Conservation (phyloP, 2,329 filamentous ascomycete genomes). For the Scedosporium minutisporum region DNA sequence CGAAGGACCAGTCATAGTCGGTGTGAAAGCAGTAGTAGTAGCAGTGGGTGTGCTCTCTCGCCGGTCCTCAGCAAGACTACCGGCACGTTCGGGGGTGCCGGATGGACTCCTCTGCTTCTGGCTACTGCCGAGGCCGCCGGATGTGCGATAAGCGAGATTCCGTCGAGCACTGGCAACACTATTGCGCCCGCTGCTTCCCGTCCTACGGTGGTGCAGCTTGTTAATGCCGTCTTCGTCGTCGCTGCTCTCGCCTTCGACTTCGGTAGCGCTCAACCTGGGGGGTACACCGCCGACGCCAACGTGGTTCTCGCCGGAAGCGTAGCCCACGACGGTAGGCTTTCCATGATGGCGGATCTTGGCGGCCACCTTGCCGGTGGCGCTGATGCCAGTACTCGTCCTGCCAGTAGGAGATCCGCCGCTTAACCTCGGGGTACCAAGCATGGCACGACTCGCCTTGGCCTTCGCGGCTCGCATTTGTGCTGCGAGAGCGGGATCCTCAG, state of each 20-base stretch:
- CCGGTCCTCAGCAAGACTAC: conserved; percentile 39
- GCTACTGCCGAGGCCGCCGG: conserved; percentile 32
- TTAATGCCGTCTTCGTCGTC: conserved; percentile 54
- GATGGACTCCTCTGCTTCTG: conserved; percentile 40
- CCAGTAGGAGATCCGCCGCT: conserved; percentile 30
- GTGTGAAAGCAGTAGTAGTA: conserved; percentile 13
- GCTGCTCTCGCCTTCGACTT: conserved; percentile 81
- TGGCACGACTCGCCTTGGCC: conserved; percentile 74
- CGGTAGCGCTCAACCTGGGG: conserved; percentile 84
- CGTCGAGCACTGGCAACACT: conserved; percentile 48
- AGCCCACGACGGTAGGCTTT: conserved; percentile 68
- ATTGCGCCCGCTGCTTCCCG: conserved; percentile 66
- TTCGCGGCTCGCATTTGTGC: conserved; percentile 83
- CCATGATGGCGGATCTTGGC: conserved; percentile 86
- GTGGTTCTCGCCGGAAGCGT: conserved; percentile 67
- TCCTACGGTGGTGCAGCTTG: conserved; percentile 56
- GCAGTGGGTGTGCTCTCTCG: conserved; percentile 18
- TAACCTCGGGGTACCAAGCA: conserved; percentile 50
- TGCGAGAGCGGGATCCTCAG: conserved; percentile 75
- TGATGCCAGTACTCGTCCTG: conserved; percentile 54
- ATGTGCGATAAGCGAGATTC: conserved; percentile 39
- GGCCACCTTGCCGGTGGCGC: conserved; percentile 54
- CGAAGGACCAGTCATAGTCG: background rate
- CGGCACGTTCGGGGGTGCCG: conserved; percentile 45
- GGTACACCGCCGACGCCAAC: conserved; percentile 72